phyloP scores from a whole-genome alignment of 192 early-diverging fungal genomes.

The Coemansia aciculifera region DNA sequence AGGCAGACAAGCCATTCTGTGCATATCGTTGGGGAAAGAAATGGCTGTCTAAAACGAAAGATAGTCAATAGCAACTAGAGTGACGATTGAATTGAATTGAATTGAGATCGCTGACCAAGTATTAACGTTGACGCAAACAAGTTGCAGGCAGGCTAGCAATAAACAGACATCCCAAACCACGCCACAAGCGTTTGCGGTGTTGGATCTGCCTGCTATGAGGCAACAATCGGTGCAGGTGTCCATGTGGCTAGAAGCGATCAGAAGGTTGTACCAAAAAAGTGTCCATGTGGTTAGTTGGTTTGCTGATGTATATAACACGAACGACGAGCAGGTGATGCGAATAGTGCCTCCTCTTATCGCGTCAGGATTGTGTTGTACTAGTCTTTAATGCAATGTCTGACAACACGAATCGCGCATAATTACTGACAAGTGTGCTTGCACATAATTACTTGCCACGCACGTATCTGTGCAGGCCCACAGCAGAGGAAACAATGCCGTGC shows the following conservation, averaged over 20 bases:
- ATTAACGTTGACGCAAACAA: background rate
- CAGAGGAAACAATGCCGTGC: background rate
- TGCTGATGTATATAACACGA: background rate
- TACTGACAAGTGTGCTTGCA: conserved; percentile 2
- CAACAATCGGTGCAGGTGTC: background rate
- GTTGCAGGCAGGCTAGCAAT: background rate
- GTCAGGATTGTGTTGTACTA: background rate
- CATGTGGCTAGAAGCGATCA: background rate
- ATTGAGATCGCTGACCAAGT: background rate
- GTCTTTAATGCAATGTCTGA: background rate
- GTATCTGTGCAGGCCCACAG: background rate
- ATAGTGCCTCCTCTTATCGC: background rate
- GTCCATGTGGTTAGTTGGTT: conserved; percentile 4
- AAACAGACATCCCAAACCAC: background rate
- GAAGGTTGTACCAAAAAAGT: background rate
- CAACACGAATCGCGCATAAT: background rate
- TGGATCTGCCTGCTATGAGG: background rate
- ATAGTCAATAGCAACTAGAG: background rate
- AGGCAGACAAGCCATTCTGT: background rate
- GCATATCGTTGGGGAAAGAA: conserved; percentile 1
- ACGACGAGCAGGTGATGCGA: background rate
- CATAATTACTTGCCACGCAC: conserved; percentile 7
- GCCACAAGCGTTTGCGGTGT: background rate
- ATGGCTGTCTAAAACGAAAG: background rate
- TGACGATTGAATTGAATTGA: background rate